Percentiles rank a stretch among this genome's conserved stretches.
phyloP scores from a whole-genome alignment of 2,329 filamentous ascomycete species.

The Sphaerulina populicola region DNA sequence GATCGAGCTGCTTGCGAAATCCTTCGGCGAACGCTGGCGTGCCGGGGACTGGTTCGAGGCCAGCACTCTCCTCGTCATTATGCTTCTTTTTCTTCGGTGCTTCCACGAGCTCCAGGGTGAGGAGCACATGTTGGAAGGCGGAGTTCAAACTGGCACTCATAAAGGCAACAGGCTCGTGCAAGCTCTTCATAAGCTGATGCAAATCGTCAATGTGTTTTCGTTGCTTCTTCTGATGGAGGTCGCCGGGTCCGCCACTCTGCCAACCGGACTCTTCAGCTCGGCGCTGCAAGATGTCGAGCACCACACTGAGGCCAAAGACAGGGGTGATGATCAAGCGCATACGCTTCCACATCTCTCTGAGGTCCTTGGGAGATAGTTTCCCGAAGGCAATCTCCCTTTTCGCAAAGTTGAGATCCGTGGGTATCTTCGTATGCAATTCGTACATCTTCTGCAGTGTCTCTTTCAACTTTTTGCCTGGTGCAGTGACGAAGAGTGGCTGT shows the following conservation, averaged over 20 bases:
- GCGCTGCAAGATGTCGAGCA: conserved; percentile 63
- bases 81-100: conserved; percentile 28
- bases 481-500: conserved; percentile 17
- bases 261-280: conserved; percentile 51
- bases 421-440: conserved; percentile 59
- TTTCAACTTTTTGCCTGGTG: conserved; percentile 28
- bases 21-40: conserved; percentile 49
- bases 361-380: conserved; percentile 56
- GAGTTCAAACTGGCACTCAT: conserved; percentile 57
- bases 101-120: conserved; percentile 46
- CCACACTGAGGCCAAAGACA: conserved; percentile 56
- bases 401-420: conserved; percentile 59
- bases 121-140: conserved; percentile 55
- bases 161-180: conserved; percentile 58
- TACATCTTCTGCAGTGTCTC: conserved; percentile 25
- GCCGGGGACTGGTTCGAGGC: conserved; percentile 46
- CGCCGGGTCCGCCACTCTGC: conserved; percentile 24
- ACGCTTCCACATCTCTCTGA: conserved; percentile 52
- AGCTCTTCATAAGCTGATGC: conserved; percentile 62
- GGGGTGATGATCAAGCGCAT: conserved; percentile 59
- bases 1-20: conserved; percentile 47
- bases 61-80: conserved; percentile 34
- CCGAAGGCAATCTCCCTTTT: conserved; percentile 67
- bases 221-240: conserved; percentile 14
- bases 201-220: conserved; percentile 29